These are phyloP conservation scores for Camelina sativa DNA, from an alignment of 345 rosid species.

Conservation along the genomic window DNA sequence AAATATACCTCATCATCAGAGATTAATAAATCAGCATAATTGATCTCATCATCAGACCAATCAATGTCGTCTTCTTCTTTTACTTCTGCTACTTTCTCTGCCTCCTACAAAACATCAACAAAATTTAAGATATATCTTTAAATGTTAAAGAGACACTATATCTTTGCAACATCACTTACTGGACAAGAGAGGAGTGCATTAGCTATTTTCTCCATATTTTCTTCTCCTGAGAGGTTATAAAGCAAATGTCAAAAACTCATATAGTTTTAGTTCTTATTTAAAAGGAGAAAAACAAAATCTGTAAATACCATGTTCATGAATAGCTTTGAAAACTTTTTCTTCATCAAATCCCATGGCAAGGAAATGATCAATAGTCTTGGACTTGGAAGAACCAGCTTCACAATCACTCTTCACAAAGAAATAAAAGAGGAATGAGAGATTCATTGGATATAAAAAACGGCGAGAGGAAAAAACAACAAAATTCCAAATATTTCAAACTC, in stretches of 20 bases:
- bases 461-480: neutral
- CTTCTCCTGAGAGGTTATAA: conserved; percentile 57
- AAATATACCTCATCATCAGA: conserved; percentile 68
- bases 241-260: neutral
- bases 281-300: neutral
- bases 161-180: conserved; percentile 47
- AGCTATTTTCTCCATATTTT: conserved; percentile 53
- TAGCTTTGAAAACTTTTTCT: conserved; percentile 60
- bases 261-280: neutral
- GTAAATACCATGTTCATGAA: conserved; percentile 66
- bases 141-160: neutral
- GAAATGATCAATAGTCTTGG: conserved; percentile 62
- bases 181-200: conserved; percentile 60
- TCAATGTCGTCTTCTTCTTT: conserved; percentile 49
- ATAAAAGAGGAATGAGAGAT: neutral
- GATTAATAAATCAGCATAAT: conserved; percentile 53
- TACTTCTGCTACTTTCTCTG: conserved; percentile 51
- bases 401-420: conserved; percentile 53
- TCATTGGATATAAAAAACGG: neutral
- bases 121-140: neutral
- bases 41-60: conserved; percentile 55
- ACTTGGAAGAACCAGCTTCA: conserved; percentile 56
- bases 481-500: conserved; percentile 21
- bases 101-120: conserved; percentile 53
- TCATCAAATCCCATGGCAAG: conserved; percentile 76